phyloP scores from a whole-genome alignment of 495 filamentous ascomycete genomes.

The Xylaria castorea region DNA sequence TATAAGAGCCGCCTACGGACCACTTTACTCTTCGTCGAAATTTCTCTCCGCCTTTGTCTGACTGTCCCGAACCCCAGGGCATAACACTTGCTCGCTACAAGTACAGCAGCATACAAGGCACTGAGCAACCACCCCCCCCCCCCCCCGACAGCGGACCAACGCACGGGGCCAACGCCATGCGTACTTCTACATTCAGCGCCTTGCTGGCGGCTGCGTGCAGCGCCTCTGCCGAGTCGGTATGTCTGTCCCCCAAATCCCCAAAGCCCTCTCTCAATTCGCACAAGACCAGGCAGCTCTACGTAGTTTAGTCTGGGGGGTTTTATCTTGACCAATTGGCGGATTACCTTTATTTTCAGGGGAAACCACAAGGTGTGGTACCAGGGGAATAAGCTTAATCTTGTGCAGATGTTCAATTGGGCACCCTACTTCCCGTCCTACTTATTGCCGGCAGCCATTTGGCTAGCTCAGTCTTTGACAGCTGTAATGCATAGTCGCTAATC shows the following conservation, averaged over 20 bases:
- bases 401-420: neutral
- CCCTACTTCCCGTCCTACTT: neutral
- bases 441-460: neutral
- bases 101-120: neutral
- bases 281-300: neutral
- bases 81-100: conserved; percentile 2
- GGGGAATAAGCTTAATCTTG: neutral
- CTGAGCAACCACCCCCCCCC: neutral
- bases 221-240: conserved; percentile 26
- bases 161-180: conserved; percentile 21
- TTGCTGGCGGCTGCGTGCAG: conserved; percentile 20
- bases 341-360: neutral
- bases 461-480: neutral
- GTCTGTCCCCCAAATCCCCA: neutral
- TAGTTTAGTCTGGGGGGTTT: neutral
- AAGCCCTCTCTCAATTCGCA: neutral
- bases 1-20: conserved; percentile 6
- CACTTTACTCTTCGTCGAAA: neutral
- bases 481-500: neutral
- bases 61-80: conserved; percentile 14
- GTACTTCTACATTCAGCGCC: conserved; percentile 24
- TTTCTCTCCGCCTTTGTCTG: neutral
- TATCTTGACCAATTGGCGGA: neutral
- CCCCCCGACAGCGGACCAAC: neutral
- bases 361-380: neutral